phyloP scores from a whole-genome alignment of 2,329 filamentous ascomycete genomes.

The Exophiala sp. region DNA sequence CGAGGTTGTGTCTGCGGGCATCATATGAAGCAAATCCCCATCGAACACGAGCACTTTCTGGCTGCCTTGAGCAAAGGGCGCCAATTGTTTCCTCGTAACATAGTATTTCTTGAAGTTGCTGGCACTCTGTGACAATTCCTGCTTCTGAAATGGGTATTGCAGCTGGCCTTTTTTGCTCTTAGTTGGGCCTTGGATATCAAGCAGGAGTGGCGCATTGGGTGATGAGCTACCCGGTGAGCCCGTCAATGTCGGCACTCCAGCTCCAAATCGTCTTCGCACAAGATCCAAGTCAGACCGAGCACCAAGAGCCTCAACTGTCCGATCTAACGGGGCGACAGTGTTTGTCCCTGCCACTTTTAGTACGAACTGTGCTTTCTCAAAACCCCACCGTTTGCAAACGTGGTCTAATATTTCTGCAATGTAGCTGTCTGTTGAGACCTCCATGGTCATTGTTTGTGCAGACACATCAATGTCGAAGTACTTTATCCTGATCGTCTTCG shows the following conservation, averaged over 20 bases:
- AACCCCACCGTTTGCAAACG: conserved; percentile 58
- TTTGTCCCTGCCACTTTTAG: conserved; percentile 62
- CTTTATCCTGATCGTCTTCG: conserved; percentile 58
- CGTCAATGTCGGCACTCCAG: conserved; percentile 50
- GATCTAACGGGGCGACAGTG: conserved; percentile 61
- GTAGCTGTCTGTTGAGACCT: conserved; percentile 63
- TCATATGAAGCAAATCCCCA: conserved; percentile 64
- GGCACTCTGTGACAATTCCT: conserved; percentile 40
- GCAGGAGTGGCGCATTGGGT: conserved; percentile 62
- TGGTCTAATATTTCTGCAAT: conserved; percentile 65
- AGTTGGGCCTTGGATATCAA: conserved; percentile 42
- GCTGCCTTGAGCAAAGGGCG: conserved; percentile 61
- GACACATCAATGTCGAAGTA: conserved; percentile 60
- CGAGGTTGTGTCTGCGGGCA: conserved; percentile 52
- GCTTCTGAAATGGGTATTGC: conserved; percentile 48
- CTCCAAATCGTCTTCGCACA: conserved; percentile 59
- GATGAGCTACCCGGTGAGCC: conserved; percentile 61
- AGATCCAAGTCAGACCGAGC: conserved; percentile 60
- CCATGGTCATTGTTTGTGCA: conserved; percentile 50
- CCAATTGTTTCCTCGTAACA: conserved; percentile 62
- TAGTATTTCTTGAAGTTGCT: conserved; percentile 60
- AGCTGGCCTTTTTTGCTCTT: conserved; percentile 44
- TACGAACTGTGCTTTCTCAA: conserved; percentile 63
- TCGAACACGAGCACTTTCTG: conserved; percentile 61
- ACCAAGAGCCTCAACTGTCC: conserved; percentile 62